phyloP scores from a whole-genome alignment of 345 rosid genomes.

The Bruguiera gymnorhiza region DNA sequence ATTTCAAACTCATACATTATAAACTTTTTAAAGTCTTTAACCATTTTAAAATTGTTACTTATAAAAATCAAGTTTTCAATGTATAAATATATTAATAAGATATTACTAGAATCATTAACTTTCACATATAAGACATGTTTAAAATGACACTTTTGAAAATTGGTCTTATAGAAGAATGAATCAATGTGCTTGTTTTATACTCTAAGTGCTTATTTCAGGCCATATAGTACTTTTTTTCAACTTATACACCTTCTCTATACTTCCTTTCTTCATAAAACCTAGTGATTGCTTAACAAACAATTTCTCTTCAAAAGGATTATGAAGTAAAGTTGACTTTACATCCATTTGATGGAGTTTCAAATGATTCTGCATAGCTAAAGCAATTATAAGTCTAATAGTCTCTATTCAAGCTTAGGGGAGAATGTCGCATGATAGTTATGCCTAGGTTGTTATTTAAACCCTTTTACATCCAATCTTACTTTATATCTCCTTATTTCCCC shows the following conservation, averaged over 20 bases:
- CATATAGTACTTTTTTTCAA: background rate
- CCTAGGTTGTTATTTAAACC: background rate
- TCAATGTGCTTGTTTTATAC: background rate
- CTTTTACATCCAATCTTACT: background rate
- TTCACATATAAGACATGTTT: background rate
- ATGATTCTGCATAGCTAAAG: background rate
- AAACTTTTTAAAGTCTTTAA: background rate
- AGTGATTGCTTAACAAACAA: background rate
- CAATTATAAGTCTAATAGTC: background rate
- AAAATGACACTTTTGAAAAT: background rate
- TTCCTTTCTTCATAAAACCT: background rate
- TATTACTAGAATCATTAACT: background rate
- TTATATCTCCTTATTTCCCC: background rate
- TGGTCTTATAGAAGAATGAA: background rate
- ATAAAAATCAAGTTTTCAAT: background rate
- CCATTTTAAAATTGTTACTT: background rate
- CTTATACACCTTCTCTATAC: background rate
- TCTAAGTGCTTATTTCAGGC: background rate
- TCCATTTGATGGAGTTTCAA: too few relatives aligned
- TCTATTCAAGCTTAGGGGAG: background rate
- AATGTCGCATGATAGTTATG: background rate
- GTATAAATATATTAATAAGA: background rate
- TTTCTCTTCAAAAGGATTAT: background rate
- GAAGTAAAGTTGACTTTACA: too few relatives aligned
- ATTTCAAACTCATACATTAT: too few relatives aligned